phyloP scores from a whole-genome alignment of 257 asterid species.

The Lycium ferocissimum region DNA sequence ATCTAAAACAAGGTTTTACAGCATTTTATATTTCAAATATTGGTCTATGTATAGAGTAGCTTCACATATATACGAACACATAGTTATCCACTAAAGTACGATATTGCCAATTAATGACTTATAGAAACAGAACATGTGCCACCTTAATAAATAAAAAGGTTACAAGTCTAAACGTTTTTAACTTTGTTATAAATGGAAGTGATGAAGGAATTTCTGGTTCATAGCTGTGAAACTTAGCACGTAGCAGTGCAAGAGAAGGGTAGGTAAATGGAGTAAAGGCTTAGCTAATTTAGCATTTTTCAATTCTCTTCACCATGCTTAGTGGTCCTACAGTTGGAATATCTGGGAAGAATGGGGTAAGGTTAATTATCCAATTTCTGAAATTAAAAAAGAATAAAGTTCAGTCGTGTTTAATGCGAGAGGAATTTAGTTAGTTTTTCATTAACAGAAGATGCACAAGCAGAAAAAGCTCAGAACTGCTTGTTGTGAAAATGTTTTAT shows the following conservation, averaged over 20 bases:
- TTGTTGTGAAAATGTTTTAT: too few relatives aligned
- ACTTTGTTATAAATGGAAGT: background rate
- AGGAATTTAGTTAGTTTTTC: too few relatives aligned
- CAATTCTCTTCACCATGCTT: background rate
- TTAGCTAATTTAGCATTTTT: background rate
- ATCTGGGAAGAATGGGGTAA: too few relatives aligned
- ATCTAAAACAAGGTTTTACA: background rate
- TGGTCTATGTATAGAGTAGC: background rate
- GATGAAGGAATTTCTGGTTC: background rate
- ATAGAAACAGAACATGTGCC: constrained; percentile 14
- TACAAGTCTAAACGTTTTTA: background rate
- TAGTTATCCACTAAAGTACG: background rate
- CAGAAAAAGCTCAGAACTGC: too few relatives aligned
- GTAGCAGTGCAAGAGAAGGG: background rate
- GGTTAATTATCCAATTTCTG: too few relatives aligned
- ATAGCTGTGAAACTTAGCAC: background rate
- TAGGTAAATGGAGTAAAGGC: background rate
- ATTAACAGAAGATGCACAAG: too few relatives aligned
- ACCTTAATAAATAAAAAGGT: background rate
- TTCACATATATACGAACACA: background rate
- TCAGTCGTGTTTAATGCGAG: too few relatives aligned
- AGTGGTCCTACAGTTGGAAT: too few relatives aligned
- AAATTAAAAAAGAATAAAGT: too few relatives aligned
- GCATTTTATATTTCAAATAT: background rate
- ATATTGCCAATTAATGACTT: background rate